Conservation (phyloP, 164 flowering plant species). For the Aristolochia fimbriata region DNA sequence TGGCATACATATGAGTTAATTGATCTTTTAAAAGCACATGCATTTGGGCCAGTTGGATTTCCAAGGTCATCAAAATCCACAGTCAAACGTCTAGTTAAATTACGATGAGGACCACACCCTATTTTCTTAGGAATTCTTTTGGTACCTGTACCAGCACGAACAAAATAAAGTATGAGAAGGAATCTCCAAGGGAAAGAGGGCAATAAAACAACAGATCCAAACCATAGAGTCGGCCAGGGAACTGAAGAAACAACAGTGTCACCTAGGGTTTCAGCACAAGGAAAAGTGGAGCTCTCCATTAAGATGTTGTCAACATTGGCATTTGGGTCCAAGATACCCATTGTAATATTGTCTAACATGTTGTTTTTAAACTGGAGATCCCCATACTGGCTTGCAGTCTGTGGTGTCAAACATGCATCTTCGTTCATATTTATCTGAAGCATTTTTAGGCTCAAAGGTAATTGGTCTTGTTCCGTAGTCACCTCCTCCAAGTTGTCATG, state of each 20-base stretch:
- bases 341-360: conserved; percentile 18
- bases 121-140: conserved; percentile 11
- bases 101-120: conserved; percentile 10
- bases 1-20: conserved; percentile 25
- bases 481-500: conserved; percentile 21
- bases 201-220: not conserved
- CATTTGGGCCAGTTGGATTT: conserved; percentile 22
- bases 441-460: conserved; percentile 18
- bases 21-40: conserved; percentile 25
- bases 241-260: not conserved
- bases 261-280: conserved; percentile 14
- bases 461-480: conserved; percentile 15
- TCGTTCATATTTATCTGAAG: conserved; percentile 23
- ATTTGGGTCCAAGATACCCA: conserved; percentile 19
- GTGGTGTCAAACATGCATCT: conserved; percentile 21
- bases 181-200: not conserved
- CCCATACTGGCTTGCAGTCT: conserved; percentile 14
- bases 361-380: conserved; percentile 18
- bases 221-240: not conserved
- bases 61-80: conserved; percentile 24
- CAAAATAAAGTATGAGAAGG: not conserved
- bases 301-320: conserved; percentile 20
- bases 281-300: conserved; percentile 16
- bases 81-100: conserved; percentile 14
- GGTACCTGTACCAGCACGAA: conserved; percentile 11